Percentiles rank a stretch among this genome's conserved stretches.
These are phyloP conservation scores for Pseudogymnoascus sp. DNA, from an alignment of 2,329 filamentous ascomycete species.

Conservation along the genomic window DNA sequence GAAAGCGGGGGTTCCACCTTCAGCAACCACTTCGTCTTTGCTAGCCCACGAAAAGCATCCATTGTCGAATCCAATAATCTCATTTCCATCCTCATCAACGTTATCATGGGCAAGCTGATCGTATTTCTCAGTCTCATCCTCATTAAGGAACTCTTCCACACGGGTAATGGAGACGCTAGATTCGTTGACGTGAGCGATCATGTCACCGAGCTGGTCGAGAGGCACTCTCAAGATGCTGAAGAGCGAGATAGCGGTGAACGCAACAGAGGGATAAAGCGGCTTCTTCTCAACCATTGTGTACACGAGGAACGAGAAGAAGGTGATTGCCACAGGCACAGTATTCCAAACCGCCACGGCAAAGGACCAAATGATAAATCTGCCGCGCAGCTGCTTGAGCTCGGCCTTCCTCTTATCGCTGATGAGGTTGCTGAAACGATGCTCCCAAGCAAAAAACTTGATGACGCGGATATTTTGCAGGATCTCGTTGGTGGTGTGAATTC, in stretches of 20 bases:
- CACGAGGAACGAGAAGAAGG: conserved; percentile 89
- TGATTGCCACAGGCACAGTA: conserved; percentile 88
- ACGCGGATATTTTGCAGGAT: conserved; percentile 95
- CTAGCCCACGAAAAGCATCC: conserved; percentile 87
- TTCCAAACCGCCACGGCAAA: conserved; percentile 92
- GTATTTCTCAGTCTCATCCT: conserved; percentile 96
- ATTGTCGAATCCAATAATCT: conserved; percentile 75
- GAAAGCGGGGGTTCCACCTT: conserved; percentile 63
- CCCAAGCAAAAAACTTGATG: conserved; percentile 99
- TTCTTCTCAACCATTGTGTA: conserved; percentile 89
- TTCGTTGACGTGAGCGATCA: conserved; percentile 97
- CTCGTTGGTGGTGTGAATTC: conserved; percentile 94
- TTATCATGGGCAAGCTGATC: conserved; percentile 68
- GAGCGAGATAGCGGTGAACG: conserved; percentile 91
- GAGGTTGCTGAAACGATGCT: conserved; percentile 76
- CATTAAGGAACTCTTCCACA: conserved; percentile 86
- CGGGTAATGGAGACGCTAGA: conserved; percentile 94
- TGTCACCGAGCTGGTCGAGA: conserved; percentile 91
- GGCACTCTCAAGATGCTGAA: conserved; percentile 91
- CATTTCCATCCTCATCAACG: conserved; percentile 58
- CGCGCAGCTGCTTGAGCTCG: conserved; percentile 72
- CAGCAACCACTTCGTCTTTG: conserved; percentile 51
- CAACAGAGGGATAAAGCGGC: conserved; percentile 80
- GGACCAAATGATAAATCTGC: conserved; percentile 86
- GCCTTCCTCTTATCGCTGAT: conserved; percentile 80